These are phyloP conservation scores for Alliaria petiolata DNA, from an alignment of 345 rosid genomes.

Conservation along the genomic window DNA sequence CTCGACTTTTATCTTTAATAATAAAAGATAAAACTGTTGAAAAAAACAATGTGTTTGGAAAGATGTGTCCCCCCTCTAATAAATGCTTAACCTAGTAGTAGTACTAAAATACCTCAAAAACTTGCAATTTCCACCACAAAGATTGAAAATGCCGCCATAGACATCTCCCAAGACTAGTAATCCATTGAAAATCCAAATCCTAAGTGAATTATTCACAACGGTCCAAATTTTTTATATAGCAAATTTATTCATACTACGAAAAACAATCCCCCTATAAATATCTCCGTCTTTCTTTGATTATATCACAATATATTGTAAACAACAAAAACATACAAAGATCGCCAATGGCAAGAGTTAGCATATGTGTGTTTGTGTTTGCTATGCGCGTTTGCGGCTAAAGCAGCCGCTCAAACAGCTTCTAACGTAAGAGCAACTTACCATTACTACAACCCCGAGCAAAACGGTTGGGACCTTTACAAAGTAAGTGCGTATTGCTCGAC, in stretches of 20 bases:
- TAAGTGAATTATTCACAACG: slow-evolving; percentile 5
- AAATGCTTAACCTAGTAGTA: background rate
- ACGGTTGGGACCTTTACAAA: slow-evolving; percentile 42
- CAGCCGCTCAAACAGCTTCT: slow-evolving; percentile 38
- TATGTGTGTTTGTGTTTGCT: slow-evolving; percentile 13
- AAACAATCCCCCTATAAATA: background rate
- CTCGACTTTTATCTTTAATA: background rate
- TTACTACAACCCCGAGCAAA: slow-evolving; percentile 39
- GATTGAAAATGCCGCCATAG: background rate
- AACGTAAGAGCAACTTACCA: slow-evolving; percentile 55
- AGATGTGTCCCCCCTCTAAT: no score
- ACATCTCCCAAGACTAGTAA: background rate
- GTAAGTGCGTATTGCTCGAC: slow-evolving; percentile 52
- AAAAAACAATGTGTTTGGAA: background rate
- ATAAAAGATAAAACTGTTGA: no score
- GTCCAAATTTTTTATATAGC: background rate
- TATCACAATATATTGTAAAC: background rate
- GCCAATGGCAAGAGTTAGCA: background rate
- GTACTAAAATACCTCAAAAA: background rate
- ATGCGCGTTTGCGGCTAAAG: slow-evolving; percentile 21
- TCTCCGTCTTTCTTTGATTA: background rate
- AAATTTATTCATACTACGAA: background rate
- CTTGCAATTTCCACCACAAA: background rate
- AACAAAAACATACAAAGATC: background rate
- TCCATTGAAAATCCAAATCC: slow-evolving; percentile 13